Evolutionary conservation across 1,139 yeast species (phyloP), one percentile per base, ranked within the genome.

Genomic region (Debaryomycetaceae sp.): DNA sequence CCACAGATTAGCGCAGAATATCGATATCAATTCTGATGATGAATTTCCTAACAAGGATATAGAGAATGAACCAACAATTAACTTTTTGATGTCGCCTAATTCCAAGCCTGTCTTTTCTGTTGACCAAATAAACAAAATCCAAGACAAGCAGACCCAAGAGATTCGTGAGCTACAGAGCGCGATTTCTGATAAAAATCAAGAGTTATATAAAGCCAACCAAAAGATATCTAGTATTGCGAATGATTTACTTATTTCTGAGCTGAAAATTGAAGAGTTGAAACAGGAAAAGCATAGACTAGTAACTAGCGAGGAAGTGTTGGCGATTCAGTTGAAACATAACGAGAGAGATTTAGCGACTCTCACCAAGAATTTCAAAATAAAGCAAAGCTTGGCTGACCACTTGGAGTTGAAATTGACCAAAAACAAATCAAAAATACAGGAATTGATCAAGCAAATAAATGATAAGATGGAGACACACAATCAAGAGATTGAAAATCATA

Each of bases 31-130:
- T 41, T 34, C 42, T 17, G 48, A 43, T 5, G 48, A 49, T 11
- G 50, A 44, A 4, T 47, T 14, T 11, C 34, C 34, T 9, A 17
- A 49, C 9, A 49, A 58, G 42, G 64, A 57, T 20, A 55, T 42
- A 17, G 51, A 45, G 24, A 50, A 53, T 17, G 66, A 66, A 44
- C 68, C 69, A 1, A 65, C 72, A 0, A 59, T 62, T 34, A 65
- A 66, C 49, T 62, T 66, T 43, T 49, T 64, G 29, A 56, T 61
- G 59, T 65, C 72, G 1, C 71, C 72, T 13, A 66, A 66, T 45
- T 67, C 73, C 5, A 68, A 66, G 42, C 74, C 75, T 1, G 60
- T 66, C 2, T 70, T 68, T 42, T 64, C 75, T 1, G 50, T 62
- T 22, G 58, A 60, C 22, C 67, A 68, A 41, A 54, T 70, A n/a